phyloP scores from a whole-genome alignment of 1,139 yeast species.

The Scheffersomyces titani region DNA sequence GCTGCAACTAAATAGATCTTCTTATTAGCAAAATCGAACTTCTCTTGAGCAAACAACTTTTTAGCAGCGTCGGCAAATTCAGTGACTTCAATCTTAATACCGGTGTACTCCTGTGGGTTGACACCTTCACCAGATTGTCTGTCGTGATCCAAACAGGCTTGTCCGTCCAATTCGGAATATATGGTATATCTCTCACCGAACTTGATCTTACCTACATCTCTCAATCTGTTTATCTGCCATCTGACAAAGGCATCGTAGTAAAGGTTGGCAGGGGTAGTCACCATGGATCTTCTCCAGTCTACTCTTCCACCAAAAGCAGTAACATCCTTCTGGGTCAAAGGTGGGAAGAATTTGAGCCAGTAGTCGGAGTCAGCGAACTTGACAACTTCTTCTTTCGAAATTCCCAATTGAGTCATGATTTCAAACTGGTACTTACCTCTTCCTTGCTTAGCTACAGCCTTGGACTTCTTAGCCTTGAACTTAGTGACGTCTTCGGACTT shows the following conservation, averaged over 20 bases:
- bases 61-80: slow-evolving; percentile 63
- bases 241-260: slow-evolving; percentile 93
- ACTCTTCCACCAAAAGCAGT: slow-evolving; percentile 86
- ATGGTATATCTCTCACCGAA: slow-evolving; percentile 98
- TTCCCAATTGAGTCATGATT: slow-evolving; percentile 92
- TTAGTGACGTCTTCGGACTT: slow-evolving; percentile 80
- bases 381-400: slow-evolving; percentile 76
- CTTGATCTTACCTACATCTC: slow-evolving; percentile 86
- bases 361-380: slow-evolving; percentile 86
- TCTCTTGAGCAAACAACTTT: slow-evolving; percentile 47
- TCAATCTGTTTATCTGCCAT: slow-evolving; percentile 94
- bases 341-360: slow-evolving; percentile 94
- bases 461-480: slow-evolving; percentile 88
- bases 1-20: slow-evolving; percentile 89
- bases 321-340: slow-evolving; percentile 81
- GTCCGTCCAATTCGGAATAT: slow-evolving; percentile 97
- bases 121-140: slow-evolving; percentile 98
- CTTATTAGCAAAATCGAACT: slow-evolving; percentile 51
- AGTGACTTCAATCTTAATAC: slow-evolving; percentile 76
- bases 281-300: slow-evolving; percentile 97
- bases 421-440: slow-evolving; percentile 93
- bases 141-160: slow-evolving; percentile 99
- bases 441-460: slow-evolving; percentile 91
- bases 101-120: slow-evolving; percentile 94
- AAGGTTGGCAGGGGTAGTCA: slow-evolving; percentile 93